Conservation (phyloP, 2,329 filamentous ascomycete genomes). For the Alternaria hordeiaustralica region DNA sequence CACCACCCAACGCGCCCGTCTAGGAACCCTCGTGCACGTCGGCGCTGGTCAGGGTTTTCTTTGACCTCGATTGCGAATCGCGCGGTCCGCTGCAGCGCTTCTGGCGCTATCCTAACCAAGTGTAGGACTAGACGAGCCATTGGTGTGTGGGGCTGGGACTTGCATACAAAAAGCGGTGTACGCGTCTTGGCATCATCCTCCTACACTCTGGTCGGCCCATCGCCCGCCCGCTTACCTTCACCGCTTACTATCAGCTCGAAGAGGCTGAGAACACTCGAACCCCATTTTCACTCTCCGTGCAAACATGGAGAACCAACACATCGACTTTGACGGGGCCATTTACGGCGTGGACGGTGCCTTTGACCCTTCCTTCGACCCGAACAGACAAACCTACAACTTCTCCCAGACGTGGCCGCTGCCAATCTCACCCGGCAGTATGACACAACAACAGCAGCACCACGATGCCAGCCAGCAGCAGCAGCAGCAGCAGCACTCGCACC, state of each 20-base stretch:
- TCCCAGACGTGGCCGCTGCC: slow-evolving; percentile 49
- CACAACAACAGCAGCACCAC: slow-evolving; percentile 30
- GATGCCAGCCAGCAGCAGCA: slow-evolving; percentile 16
- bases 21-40: slow-evolving; percentile 23
- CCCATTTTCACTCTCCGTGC: slow-evolving; percentile 26
- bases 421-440: slow-evolving; percentile 44
- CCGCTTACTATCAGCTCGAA: slow-evolving; percentile 42
- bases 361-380: slow-evolving; percentile 47
- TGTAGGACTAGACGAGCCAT: slow-evolving; percentile 18
- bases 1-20: slow-evolving; percentile 5
- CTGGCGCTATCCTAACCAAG: slow-evolving; percentile 28
- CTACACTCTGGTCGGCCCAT: slow-evolving; percentile 21
- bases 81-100: slow-evolving; percentile 38
- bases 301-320: slow-evolving; percentile 53
- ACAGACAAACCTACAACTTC: slow-evolving; percentile 40
- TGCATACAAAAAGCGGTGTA: slow-evolving; percentile 19
- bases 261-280: slow-evolving; percentile 43
- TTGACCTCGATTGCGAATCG: slow-evolving; percentile 26
- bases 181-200: slow-evolving; percentile 16
- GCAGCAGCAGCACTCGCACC: slow-evolving; percentile 21
- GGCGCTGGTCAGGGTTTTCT: slow-evolving; percentile 23
- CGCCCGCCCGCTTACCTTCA: slow-evolving; percentile 36
- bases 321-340: slow-evolving; percentile 46
- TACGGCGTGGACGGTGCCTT: slow-evolving; percentile 48
- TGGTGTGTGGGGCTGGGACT: slow-evolving; percentile 18